Evolutionary conservation across 306 rosid species (phyloP), one percentile per base, ranked within the genome.

Genomic region (Quercus berberidifolia): DNA sequence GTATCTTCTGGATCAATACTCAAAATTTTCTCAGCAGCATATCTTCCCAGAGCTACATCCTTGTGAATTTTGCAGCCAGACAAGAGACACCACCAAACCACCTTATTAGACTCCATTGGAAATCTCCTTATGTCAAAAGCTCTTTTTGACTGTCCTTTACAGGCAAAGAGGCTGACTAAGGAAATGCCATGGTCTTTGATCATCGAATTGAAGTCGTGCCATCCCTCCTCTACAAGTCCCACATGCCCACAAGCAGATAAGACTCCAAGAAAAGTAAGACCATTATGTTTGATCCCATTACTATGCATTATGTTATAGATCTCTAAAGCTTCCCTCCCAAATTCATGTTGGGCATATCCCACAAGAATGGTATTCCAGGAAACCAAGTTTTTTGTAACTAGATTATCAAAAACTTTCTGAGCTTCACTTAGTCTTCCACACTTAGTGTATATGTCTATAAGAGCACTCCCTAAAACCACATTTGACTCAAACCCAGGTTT

Each of bases 291-390:
- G 76, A 85, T 81, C 67, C 85, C 87, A 55, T 11, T 58, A 78
- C 78, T 23, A 3, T 63, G 56, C 87, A 88, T 85, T 56, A 78
- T 78, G 65, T 79, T 80, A 73, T 83, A 85, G 62, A 68, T 78
- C 6, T 78, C 79, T 21, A 85, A 84, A 69, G 89, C 91, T 85
- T 88, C 86, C 74, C 74, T 85, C 74, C 87, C 91, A 76, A 85
- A 72, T 30, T 89, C 91, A 64, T 88, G 91, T 1, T 85, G 89
- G 51, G 91, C 87, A 83, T 83, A 88, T 31, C 91, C 91, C 55
- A 83, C 74, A 71, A 88, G 74, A 83, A 88, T 88, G 5, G 91
- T 85, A 77, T 85, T 88, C 79, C 84, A 88, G 78, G 91, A 85
- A 64, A 88, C 85, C 67, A 88, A 73, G 77, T 88, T 89, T 62